Conservation (phyloP, 2,329 filamentous ascomycete species). For the Exophiala aquamarina region DNA sequence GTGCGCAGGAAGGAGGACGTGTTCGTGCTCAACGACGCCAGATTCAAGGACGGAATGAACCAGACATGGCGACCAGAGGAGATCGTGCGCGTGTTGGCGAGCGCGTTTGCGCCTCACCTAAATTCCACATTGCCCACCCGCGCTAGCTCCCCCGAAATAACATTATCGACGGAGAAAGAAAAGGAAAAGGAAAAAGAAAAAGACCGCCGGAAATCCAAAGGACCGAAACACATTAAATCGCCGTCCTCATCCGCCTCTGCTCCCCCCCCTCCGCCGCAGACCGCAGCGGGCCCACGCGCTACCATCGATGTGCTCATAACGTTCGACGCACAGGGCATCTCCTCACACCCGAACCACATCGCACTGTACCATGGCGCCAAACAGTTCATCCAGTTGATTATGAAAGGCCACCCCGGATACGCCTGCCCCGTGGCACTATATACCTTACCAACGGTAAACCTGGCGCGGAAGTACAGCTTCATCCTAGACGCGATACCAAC, state of each 20-base stretch:
- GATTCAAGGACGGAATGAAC: slow-evolving; percentile 87
- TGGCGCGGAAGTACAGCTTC: slow-evolving; percentile 78
- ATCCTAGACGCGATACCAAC: slow-evolving; percentile 76
- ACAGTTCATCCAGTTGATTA: slow-evolving; percentile 67
- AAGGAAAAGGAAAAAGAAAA: slow-evolving; percentile 19
- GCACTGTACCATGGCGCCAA: slow-evolving; percentile 81
- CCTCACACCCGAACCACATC: slow-evolving; percentile 88
- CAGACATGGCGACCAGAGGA: slow-evolving; percentile 70
- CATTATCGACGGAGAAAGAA: slow-evolving; percentile 15
- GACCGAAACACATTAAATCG: slow-evolving; percentile 21
- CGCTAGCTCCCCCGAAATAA: slow-evolving; percentile 44
- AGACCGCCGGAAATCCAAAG: slow-evolving; percentile 15
- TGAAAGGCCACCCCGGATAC: slow-evolving; percentile 63
- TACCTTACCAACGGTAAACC: slow-evolving; percentile 70
- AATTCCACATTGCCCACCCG: slow-evolving; percentile 31
- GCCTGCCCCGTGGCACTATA: slow-evolving; percentile 79
- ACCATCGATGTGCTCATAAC: slow-evolving; percentile 82
- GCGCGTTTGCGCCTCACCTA: slow-evolving; percentile 70
- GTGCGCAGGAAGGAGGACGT: slow-evolving; percentile 74
- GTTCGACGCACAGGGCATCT: slow-evolving; percentile 81
- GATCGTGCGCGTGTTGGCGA: slow-evolving; percentile 68
- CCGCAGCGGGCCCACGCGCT: slow-evolving; percentile 47
- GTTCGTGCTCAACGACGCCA: slow-evolving; percentile 75
- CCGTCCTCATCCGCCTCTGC: slow-evolving; percentile 6
- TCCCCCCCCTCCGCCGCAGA: slow-evolving; percentile 22